Conservation (phyloP, 2,329 filamentous ascomycete genomes). For the Leptographium wingfieldii region DNA sequence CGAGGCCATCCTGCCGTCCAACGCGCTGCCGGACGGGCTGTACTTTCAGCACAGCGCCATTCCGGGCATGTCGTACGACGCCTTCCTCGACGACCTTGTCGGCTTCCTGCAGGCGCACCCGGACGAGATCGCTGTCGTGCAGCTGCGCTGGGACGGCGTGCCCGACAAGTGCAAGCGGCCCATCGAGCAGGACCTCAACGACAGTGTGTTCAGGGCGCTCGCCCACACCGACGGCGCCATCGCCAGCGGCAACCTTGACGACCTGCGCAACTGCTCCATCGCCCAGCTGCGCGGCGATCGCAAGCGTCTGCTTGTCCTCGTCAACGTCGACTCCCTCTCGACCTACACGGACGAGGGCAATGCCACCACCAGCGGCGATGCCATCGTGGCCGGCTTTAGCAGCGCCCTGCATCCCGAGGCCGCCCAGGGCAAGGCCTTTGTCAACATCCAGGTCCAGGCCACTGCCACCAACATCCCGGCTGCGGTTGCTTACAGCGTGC, state of each 20-base stretch:
- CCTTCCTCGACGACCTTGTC: constrained; percentile 28
- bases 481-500: constrained; percentile 31
- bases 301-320: constrained; percentile 25
- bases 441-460: constrained; percentile 36
- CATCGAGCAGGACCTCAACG: constrained; percentile 25
- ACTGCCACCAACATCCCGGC: constrained; percentile 36
- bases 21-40: constrained; percentile 27
- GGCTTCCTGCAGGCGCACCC: constrained; percentile 27
- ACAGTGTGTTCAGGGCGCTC: constrained; percentile 24
- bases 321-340: constrained; percentile 23
- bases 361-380: constrained; percentile 26
- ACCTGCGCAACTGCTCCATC: constrained; percentile 21
- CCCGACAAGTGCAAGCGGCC: constrained; percentile 31
- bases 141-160: constrained; percentile 37
- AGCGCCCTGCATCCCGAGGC: constrained; percentile 18
- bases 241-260: constrained; percentile 19
- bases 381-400: constrained; percentile 25
- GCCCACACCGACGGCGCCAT: constrained; percentile 17
- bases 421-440: constrained; percentile 23
- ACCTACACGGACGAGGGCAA: constrained; percentile 29
- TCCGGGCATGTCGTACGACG: constrained; percentile 33
- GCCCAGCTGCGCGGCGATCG: constrained; percentile 20
- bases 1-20: constrained; percentile 22
- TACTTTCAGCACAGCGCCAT: constrained; percentile 40
- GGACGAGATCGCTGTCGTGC: constrained; percentile 34